Conservation (phyloP, 2,329 filamentous ascomycete genomes). For the Parascedosporium putredinis region DNA sequence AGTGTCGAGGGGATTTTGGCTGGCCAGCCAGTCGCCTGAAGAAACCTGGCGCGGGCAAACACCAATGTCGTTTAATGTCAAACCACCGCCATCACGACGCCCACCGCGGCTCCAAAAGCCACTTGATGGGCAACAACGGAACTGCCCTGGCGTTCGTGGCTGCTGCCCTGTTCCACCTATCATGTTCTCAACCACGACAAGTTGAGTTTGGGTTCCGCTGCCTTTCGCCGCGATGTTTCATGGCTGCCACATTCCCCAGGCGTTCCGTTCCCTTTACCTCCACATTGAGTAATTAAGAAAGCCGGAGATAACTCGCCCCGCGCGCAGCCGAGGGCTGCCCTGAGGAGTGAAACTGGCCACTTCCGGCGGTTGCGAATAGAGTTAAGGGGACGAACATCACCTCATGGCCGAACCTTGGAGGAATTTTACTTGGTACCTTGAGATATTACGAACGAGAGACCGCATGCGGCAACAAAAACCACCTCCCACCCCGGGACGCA, state of each 20-base stretch:
- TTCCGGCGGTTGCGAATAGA: too few relatives aligned
- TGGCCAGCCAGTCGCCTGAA: too few relatives aligned
- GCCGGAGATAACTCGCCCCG: neutral
- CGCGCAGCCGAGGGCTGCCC: neutral
- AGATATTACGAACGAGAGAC: too few relatives aligned
- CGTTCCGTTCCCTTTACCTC: neutral
- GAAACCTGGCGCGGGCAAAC: too few relatives aligned
- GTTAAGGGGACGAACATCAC: too few relatives aligned
- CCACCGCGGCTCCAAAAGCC: too few relatives aligned
- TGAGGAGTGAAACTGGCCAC: too few relatives aligned
- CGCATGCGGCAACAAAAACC: neutral
- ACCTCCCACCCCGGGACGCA: conserved; percentile 3
- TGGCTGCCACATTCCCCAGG: neutral
- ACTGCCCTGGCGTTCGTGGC: neutral
- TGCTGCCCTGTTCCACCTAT: neutral
- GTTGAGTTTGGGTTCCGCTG: neutral
- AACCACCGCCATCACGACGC: too few relatives aligned
- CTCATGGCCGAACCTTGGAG: neutral
- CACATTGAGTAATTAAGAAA: neutral
- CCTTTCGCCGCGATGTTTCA: neutral
- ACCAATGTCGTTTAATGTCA: too few relatives aligned
- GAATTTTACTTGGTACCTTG: too few relatives aligned
- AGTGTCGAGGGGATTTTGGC: too few relatives aligned
- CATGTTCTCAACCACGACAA: neutral
- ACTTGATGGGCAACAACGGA: too few relatives aligned